These are phyloP conservation scores for Sugiyamaella marilandica DNA, from an alignment of 805 yeast species.

Conservation along the genomic window DNA sequence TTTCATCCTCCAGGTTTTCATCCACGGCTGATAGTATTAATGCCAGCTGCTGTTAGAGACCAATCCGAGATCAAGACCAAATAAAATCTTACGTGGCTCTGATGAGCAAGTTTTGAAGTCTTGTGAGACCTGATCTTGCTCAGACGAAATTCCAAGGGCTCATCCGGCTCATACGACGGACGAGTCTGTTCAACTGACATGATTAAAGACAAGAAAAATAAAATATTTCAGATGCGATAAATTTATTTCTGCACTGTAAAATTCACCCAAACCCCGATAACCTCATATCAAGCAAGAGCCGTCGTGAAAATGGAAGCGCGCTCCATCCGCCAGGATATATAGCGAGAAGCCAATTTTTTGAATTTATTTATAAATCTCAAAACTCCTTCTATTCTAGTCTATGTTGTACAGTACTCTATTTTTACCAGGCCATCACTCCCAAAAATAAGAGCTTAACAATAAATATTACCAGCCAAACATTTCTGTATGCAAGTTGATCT, in stretches of 20 bases:
- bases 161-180: slow-evolving; percentile 8
- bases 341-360: too few relatives aligned
- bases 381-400: too few relatives aligned
- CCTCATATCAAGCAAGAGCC: too few relatives aligned
- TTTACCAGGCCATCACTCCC: too few relatives aligned
- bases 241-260: background rate
- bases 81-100: slow-evolving; percentile 48
- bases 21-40: slow-evolving; percentile 84
- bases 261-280: slow-evolving; percentile 1
- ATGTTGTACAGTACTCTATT: too few relatives aligned
- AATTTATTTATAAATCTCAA: too few relatives aligned
- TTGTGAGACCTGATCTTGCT: slow-evolving; percentile 57
- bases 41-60: slow-evolving; percentile 44
- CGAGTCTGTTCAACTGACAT: background rate
- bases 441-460: too few relatives aligned
- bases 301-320: too few relatives aligned
- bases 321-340: too few relatives aligned
- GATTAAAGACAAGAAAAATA: background rate
- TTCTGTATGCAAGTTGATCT: slow-evolving; percentile 19
- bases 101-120: slow-evolving; percentile 79
- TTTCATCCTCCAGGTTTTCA: slow-evolving; percentile 69
- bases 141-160: slow-evolving; percentile 21
- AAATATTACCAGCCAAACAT: slow-evolving; percentile 15
- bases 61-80: background rate
- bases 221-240: too few relatives aligned